A percentile compares a stretch with the other conserved stretches of the same genome.
Conservation (phyloP, 2,329 filamentous ascomycete species). For the Ophiostoma pallidulum region DNA sequence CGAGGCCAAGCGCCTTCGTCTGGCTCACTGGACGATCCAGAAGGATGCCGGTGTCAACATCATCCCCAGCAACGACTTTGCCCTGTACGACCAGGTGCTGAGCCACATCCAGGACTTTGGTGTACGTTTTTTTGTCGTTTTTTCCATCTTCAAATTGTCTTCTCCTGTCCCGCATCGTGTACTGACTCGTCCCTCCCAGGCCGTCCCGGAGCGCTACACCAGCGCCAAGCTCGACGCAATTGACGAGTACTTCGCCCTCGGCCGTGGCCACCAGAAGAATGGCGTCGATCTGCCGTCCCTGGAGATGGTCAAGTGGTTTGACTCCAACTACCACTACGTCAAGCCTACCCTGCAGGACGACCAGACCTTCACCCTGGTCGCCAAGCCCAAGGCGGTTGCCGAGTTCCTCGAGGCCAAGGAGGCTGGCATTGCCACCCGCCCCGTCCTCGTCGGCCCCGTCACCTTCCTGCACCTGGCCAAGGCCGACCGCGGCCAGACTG, state of each 20-base stretch:
- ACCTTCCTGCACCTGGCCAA: constrained; percentile 97
- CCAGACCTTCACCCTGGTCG: constrained; percentile 86
- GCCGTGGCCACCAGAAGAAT: constrained; percentile 93
- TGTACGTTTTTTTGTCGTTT: constrained; percentile 43
- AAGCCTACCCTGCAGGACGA: constrained; percentile 96
- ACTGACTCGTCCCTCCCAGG: constrained; percentile 44
- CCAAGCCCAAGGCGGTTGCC: constrained; percentile 82
- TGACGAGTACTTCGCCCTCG: constrained; percentile 99
- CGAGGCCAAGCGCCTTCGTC: constrained; percentile 93
- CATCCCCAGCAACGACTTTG: constrained; percentile 99
- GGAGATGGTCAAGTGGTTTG: constrained; percentile 99
- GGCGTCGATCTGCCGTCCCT: constrained; percentile 85
- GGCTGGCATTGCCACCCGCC: constrained; percentile 84
- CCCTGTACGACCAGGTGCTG: constrained; percentile 95
- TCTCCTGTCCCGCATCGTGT: background rate
- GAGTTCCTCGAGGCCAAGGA: constrained; percentile 98
- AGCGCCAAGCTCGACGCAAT: constrained; percentile 77
- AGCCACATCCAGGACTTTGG: constrained; percentile 98
- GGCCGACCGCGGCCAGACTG: constrained; percentile 88
- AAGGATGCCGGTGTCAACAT: constrained; percentile 95
- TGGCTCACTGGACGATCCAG: constrained; percentile 99
- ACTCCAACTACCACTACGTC: constrained; percentile 99
- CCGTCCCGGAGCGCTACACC: constrained; percentile 86
- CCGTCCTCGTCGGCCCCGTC: constrained; percentile 89
- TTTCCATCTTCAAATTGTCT: background rate